These are phyloP conservation scores for Hippophae rhamnoides DNA, from an alignment of 306 rosid species.

Conservation along the genomic window DNA sequence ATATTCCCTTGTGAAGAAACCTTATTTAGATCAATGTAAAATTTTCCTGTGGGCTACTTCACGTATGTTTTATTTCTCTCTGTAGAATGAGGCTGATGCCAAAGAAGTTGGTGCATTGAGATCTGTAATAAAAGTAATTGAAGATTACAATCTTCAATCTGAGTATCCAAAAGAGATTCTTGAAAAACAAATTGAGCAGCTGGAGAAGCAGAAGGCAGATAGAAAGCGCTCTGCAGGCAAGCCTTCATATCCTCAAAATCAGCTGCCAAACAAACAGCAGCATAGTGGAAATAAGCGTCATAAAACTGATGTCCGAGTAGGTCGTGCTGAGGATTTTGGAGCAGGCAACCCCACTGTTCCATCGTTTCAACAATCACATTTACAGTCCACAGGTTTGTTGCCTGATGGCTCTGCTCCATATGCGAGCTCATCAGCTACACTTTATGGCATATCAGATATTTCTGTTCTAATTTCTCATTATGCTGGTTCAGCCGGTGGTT, in stretches of 20 bases:
- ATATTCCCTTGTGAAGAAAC: conserved; percentile 7
- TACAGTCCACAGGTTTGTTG: conserved; percentile 44
- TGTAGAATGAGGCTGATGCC: conserved; percentile 51
- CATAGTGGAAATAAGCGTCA: conserved; percentile 45
- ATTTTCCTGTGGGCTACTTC: conserved; percentile 3
- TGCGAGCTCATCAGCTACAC: conserved; percentile 32
- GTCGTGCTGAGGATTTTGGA: conserved; percentile 22
- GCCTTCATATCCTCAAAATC: conserved; percentile 9
- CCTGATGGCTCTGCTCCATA: conserved; percentile 32
- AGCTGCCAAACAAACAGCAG: conserved; percentile 22
- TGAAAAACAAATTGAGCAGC: conserved; percentile 42
- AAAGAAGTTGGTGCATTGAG: conserved; percentile 56
- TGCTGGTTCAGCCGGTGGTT: conserved; percentile 44
- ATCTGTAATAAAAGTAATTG: conserved; percentile 48
- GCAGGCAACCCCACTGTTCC: conserved; percentile 21
- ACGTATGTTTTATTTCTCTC: conserved; percentile 18
- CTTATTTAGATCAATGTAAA: not conserved
- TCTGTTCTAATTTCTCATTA: conserved; percentile 32
- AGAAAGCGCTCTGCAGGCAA: conserved; percentile 38
- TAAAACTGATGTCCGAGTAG: conserved; percentile 26
- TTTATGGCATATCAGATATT: conserved; percentile 38
- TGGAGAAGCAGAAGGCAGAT: conserved; percentile 40
- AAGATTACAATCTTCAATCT: conserved; percentile 50
- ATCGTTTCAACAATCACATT: conserved; percentile 35
- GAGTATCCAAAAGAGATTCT: conserved; percentile 49